Evolutionary conservation across 345 rosid genomes (phyloP), one percentile per base, ranked within the genome.

Genomic region (Physaria fendleri): DNA sequence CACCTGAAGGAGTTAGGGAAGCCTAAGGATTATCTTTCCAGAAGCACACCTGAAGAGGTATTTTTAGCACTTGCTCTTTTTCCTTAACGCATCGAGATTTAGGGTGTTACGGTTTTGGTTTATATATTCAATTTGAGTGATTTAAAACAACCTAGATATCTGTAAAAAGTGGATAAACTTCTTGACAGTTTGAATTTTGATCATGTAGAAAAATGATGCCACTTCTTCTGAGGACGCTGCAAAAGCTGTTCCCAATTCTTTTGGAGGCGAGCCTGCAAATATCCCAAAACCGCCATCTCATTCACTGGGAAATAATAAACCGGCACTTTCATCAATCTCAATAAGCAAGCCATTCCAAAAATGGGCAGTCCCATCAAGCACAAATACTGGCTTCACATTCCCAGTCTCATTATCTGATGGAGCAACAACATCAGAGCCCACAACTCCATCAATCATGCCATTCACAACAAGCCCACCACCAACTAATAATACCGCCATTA

Each of bases 401-500:
- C 97, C 88, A 1, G 76, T 84, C 54, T 68, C 91, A 63, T 62
- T 81, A 53, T 56, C 83, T 8, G 68, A 74, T 25, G 85, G 83
- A 11, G 64, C 57, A 33, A 9, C 72, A 9, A 66, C 66, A 5
- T 78, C 89, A 21, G 97, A 92, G 81, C 91, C 93, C 38, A 94
- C 91, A 40, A 86, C 97, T 1, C 97, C 97, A 7, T 75, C 98
- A 35, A 69, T 85, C 77, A 49, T 70, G 69, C 93, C 93, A 18
- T 76, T 73, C 20, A 48, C 71, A 49, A 49, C 61, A 27, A 60
- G 42, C 49, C 34, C 66, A 58, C 2, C 49, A 42, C 56, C 64
- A 52, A 52, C 14, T 44, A 61, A 18, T 9, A 58, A 43, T 21
- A 27, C 13, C 23, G 56, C 68, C 51, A 22, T 54, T 45, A 38